Percentiles rank a stretch among this genome's conserved stretches.
Evolutionary conservation across 441 rosid species (phyloP).

Genomic region (Adansonia grandidieri): DNA sequence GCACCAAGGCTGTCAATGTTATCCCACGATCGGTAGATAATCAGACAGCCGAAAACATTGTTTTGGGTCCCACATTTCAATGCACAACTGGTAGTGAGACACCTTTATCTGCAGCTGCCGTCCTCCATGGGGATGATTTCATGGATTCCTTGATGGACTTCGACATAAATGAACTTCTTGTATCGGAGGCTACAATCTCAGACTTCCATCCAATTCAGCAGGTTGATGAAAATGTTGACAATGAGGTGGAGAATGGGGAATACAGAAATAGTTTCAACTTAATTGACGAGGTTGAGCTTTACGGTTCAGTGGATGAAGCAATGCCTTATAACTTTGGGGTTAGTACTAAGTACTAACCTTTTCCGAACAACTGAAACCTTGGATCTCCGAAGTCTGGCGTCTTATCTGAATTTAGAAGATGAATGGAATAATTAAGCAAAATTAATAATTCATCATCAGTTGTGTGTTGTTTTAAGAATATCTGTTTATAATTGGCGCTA

Average conservation of each 20-base stretch:
- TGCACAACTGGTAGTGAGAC: not conserved
- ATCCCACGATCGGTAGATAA: too few species aligned
- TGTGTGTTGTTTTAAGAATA: too few species aligned
- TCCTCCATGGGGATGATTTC: not conserved
- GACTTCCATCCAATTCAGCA: not conserved
- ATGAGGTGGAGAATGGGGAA: not conserved
- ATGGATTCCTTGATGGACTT: slow-evolving; percentile 10
- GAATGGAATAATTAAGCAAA: not conserved
- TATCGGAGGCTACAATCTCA: not conserved
- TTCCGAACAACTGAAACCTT: not conserved
- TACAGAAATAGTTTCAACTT: not conserved
- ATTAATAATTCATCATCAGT: too few species aligned
- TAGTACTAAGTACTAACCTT: too few species aligned
- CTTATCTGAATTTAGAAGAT: slow-evolving; percentile 20
- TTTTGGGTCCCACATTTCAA: not conserved
- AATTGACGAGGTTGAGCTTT: not conserved
- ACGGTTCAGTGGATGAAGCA: slow-evolving; percentile 8
- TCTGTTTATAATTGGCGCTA: too few species aligned
- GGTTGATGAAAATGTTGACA: not conserved
- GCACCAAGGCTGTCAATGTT: slow-evolving; percentile 23
- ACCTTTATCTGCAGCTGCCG: not conserved
- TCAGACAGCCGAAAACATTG: not conserved
- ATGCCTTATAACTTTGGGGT: not conserved
- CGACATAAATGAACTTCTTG: slow-evolving; percentile 19
- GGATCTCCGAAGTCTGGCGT: slow-evolving; percentile 10